Percentiles rank a stretch among this genome's conserved stretches.
phyloP scores from a whole-genome alignment of 768 basidiomycete species.

The Pulveroboletus sp. region DNA sequence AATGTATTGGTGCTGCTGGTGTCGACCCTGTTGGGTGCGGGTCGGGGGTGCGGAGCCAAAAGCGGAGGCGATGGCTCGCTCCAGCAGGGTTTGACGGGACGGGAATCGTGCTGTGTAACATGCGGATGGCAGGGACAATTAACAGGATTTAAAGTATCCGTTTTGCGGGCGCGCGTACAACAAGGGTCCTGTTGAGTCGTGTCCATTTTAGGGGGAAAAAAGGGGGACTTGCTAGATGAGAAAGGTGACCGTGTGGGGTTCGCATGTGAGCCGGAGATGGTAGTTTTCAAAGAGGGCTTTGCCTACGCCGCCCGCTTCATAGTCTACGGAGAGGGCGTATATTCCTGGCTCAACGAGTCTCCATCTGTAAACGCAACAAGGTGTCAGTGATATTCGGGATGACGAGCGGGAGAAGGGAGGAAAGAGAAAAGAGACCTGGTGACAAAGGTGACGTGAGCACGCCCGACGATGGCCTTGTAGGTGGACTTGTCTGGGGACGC shows the following conservation, averaged over 20 bases:
- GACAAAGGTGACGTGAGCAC: slow-evolving; percentile 54
- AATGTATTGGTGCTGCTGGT: too few relatives aligned
- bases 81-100: slow-evolving; percentile 51
- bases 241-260: slow-evolving; percentile 53
- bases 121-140: too few relatives aligned
- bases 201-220: not conserved
- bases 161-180: not conserved
- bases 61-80: slow-evolving; percentile 59
- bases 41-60: slow-evolving; percentile 55
- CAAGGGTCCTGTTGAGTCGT: not conserved
- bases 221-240: slow-evolving; percentile 52
- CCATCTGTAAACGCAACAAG: slow-evolving; percentile 37
- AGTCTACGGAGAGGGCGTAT: slow-evolving; percentile 59
- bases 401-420: not conserved
- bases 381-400: not conserved
- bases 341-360: slow-evolving; percentile 38
- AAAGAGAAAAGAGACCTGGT: slow-evolving; percentile 39
- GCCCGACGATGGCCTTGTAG: slow-evolving; percentile 56
- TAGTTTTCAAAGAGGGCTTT: slow-evolving; percentile 51
- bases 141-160: too few relatives aligned
- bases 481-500: slow-evolving; percentile 44
- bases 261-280: slow-evolving; percentile 50
- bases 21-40: too few relatives aligned
- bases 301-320: slow-evolving; percentile 63
- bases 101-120: slow-evolving; percentile 50